Percentiles rank a stretch among this genome's conserved stretches.
Conservation (phyloP, 495 filamentous ascomycete genomes). For the Cairneyella variabilis region DNA sequence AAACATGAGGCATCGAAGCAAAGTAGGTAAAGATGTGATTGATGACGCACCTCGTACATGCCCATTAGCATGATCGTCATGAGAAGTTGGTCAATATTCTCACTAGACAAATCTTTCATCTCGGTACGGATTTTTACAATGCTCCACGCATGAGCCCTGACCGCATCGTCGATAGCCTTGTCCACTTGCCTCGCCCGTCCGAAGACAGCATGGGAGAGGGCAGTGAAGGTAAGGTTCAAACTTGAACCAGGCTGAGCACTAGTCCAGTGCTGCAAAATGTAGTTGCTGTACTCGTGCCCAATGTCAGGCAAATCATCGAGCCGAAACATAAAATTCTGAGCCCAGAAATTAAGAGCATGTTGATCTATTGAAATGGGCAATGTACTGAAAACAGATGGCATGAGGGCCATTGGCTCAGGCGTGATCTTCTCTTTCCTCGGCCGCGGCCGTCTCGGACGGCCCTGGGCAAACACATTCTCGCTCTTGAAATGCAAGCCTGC, state of each 20-base stretch:
- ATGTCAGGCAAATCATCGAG: slow-evolving; percentile 15
- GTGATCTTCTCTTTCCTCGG: slow-evolving; percentile 1
- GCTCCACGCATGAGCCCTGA: slow-evolving; percentile 18
- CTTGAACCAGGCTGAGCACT: slow-evolving; percentile 21
- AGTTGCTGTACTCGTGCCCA: slow-evolving; percentile 22
- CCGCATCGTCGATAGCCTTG: slow-evolving; percentile 17
- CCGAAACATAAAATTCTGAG: slow-evolving; percentile 2
- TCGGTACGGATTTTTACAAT: slow-evolving; percentile 10
- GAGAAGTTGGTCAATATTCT: slow-evolving; percentile 29
- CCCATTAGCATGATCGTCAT: slow-evolving; percentile 30
- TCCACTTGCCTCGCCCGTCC: slow-evolving; percentile 19
- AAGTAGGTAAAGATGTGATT: too few species aligned
- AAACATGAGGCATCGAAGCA: too few species aligned
- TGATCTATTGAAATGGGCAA: neutral
- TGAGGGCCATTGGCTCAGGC: neutral
- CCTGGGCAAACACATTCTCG: slow-evolving; percentile 33
- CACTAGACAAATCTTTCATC: slow-evolving; percentile 16
- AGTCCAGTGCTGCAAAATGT: slow-evolving; percentile 21
- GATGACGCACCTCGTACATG: slow-evolving; percentile 30
- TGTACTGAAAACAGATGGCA: neutral
- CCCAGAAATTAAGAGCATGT: neutral
- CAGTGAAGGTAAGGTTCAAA: slow-evolving; percentile 28
- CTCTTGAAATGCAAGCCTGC: slow-evolving; percentile 28
- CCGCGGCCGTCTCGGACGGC: slow-evolving; percentile 28
- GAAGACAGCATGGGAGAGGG: slow-evolving; percentile 30